A percentile compares a stretch with the other conserved stretches of the same genome.
Evolutionary conservation across 176 grass and related monocot genomes (phyloP).

Genomic region (Themeda triandra): DNA sequence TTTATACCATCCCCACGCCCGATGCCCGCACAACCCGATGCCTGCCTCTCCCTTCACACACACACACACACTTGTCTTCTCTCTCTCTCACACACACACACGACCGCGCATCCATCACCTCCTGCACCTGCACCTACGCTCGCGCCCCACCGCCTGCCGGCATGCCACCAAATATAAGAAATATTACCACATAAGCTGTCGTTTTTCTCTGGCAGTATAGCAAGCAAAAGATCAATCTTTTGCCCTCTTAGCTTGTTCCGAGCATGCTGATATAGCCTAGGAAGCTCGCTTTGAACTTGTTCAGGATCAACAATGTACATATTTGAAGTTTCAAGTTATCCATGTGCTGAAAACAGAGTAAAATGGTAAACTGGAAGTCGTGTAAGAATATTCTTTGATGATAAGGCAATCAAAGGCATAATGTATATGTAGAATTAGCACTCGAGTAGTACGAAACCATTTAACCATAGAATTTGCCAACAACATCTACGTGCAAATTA

Average conservation of each 20-base stretch:
- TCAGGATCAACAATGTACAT: neutral
- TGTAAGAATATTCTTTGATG: neutral
- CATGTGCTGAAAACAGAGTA: slow-evolving; percentile 25
- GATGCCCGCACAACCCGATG: too few relatives aligned
- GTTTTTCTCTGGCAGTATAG: slow-evolving; percentile 55
- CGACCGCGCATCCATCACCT: too few relatives aligned
- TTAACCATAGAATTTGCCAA: neutral
- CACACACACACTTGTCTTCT: too few relatives aligned
- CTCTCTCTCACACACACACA: too few relatives aligned
- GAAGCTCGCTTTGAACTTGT: slow-evolving; percentile 16
- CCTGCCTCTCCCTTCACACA: too few relatives aligned
- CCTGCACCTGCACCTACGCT: too few relatives aligned
- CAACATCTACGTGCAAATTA: neutral
- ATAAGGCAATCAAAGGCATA: neutral
- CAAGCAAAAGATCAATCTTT: slow-evolving; percentile 51
- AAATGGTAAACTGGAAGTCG: neutral
- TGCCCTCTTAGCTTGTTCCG: neutral
- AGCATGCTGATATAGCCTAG: neutral
- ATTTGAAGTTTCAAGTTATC: neutral
- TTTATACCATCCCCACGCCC: too few relatives aligned
- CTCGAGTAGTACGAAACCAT: slow-evolving; percentile 4
- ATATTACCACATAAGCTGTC: slow-evolving; percentile 53
- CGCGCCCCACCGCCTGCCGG: too few relatives aligned
- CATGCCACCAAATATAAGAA: too few relatives aligned
- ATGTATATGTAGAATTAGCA: slow-evolving; percentile 25